Percentiles rank a stretch among this genome's conserved stretches.
Evolutionary conservation across 2,329 filamentous ascomycete genomes (phyloP).

Genomic region (Claviceps capensis): DNA sequence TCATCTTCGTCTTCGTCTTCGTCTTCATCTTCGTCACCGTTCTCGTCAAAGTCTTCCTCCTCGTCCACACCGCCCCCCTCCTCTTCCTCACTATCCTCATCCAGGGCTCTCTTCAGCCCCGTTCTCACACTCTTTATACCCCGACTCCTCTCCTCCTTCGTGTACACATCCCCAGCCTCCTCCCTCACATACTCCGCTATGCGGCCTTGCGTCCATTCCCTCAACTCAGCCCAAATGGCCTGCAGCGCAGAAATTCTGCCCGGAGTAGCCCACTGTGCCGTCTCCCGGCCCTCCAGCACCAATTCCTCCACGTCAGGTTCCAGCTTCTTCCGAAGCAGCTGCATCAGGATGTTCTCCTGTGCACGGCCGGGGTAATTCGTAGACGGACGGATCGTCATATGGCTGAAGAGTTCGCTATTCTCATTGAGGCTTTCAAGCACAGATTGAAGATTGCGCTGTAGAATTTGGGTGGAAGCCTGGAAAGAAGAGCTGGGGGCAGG

Average conservation of each 20-base stretch:
- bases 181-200: slow-evolving; percentile 28
- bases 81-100: slow-evolving; percentile 38
- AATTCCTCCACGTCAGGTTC: slow-evolving; percentile 65
- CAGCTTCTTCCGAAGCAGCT: slow-evolving; percentile 69
- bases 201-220: slow-evolving; percentile 26
- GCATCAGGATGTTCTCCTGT: slow-evolving; percentile 50
- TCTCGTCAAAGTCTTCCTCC: slow-evolving; percentile 11
- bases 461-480: slow-evolving; percentile 57
- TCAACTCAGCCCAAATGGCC: slow-evolving; percentile 41
- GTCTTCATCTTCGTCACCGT: slow-evolving; percentile 8
- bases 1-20: neutral
- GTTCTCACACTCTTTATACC: slow-evolving; percentile 61
- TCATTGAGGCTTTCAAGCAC: slow-evolving; percentile 52
- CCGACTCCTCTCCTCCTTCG: slow-evolving; percentile 50
- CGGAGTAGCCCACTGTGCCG: slow-evolving; percentile 25
- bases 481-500: slow-evolving; percentile 45
- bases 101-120: slow-evolving; percentile 45
- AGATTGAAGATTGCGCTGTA: slow-evolving; percentile 55
- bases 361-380: slow-evolving; percentile 61
- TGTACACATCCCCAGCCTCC: slow-evolving; percentile 49
- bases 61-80: slow-evolving; percentile 26
- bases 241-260: slow-evolving; percentile 33
- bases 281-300: slow-evolving; percentile 48
- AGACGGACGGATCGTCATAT: slow-evolving; percentile 60
- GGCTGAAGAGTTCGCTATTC: slow-evolving; percentile 52